Conservation (phyloP, 257 asterid species). For the Solanum tacnaense region DNA sequence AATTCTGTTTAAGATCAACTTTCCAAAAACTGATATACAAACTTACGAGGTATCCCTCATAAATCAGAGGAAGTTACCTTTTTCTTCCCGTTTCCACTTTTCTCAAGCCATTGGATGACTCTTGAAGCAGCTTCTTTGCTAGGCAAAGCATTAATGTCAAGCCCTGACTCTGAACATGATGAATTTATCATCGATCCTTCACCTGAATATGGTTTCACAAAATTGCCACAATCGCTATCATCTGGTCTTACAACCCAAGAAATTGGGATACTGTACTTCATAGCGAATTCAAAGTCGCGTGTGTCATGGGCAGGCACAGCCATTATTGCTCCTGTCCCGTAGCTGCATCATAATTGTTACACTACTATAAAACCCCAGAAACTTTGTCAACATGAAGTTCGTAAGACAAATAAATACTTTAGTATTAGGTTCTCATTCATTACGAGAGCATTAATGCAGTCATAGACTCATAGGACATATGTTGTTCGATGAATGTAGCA, state of each 20-base stretch:
- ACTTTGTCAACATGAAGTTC: background rate
- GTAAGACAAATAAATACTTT: background rate
- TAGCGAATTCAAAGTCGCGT: conserved; percentile 89
- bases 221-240: conserved; percentile 34
- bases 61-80: conserved; percentile 36
- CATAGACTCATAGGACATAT: background rate
- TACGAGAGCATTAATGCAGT: background rate
- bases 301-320: conserved; percentile 99
- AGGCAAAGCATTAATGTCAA: conserved; percentile 66
- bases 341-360: conserved; percentile 43
- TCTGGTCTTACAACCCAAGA: conserved; percentile 69
- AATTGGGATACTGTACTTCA: conserved; percentile 65
- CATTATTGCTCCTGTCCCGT: conserved; percentile 99
- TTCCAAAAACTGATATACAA: background rate
- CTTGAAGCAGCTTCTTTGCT: conserved; percentile 66
- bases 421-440: background rate
- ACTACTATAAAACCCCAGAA: conserved; percentile 1
- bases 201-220: conserved; percentile 57
- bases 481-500: background rate
- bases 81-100: conserved; percentile 65
- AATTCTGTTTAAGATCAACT: background rate
- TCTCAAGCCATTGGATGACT: conserved; percentile 82
- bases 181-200: conserved; percentile 84
- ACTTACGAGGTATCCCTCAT: background rate
- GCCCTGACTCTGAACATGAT: conserved; percentile 57